Percentiles rank a stretch among this genome's conserved stretches.
These are phyloP conservation scores for Citrus unshiu DNA, from an alignment of 345 rosid genomes.

Conservation along the genomic window DNA sequence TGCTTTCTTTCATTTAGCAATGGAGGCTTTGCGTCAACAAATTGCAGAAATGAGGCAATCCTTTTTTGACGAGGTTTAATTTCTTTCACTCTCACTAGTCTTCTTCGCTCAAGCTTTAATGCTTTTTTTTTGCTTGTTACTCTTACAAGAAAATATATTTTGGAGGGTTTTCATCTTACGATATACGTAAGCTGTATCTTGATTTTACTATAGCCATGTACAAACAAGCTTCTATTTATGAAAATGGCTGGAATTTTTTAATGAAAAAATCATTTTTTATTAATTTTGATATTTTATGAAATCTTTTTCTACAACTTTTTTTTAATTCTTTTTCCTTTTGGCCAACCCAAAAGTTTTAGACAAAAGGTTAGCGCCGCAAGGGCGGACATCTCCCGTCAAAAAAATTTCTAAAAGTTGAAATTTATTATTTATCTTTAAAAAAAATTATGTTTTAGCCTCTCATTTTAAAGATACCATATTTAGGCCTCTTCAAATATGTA, in stretches of 20 bases:
- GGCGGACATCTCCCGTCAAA: no score
- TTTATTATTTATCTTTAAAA: no score
- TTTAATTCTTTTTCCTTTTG: no score
- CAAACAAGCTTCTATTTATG: not conserved
- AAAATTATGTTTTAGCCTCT: no score
- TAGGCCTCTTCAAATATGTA: no score
- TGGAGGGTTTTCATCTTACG: not conserved
- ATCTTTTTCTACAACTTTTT: no score
- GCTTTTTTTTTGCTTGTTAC: not conserved
- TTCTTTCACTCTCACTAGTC: not conserved
- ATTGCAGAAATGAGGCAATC: slow-evolving; percentile 8
- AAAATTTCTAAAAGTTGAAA: no score
- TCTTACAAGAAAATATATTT: not conserved
- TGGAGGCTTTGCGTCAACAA: slow-evolving; percentile 3
- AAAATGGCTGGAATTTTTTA: not conserved
- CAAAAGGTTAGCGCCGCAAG: no score
- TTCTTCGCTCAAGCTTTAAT: not conserved
- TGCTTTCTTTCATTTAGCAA: not conserved
- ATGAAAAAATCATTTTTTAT: no score
- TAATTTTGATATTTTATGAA: no score
- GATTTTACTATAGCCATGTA: not conserved
- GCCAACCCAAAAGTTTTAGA: no score
- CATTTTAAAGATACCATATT: no score
- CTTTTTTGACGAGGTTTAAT: slow-evolving; percentile 30
- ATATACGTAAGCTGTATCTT: not conserved